Evolutionary conservation across 805 yeast genomes (phyloP), one percentile per base, ranked within the genome.

Genomic region (Tetrapisispora taiwanensis): DNA sequence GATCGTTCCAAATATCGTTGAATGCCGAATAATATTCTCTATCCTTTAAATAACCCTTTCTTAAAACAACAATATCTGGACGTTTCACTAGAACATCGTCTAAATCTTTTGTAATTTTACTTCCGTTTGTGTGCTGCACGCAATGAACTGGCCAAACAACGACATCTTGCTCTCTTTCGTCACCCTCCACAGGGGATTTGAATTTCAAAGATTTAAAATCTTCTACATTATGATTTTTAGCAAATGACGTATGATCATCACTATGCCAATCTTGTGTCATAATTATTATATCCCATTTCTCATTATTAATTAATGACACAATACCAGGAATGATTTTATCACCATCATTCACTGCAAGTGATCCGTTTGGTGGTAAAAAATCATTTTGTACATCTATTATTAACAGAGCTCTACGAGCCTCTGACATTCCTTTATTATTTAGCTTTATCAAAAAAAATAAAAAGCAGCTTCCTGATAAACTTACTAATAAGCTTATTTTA

Each of bases 211-310:
- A 56, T 0, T 78, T 65, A 56, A 69, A 88, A 2, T 88, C 84
- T 61, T 54, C 56, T 33, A 49, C 40, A 10, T 44, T 58, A 55
- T 87, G 88, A 39, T 72, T 74, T 0, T 81, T 71, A 0, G 97
- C 95, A 70, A 89, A 89, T 7, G 95, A 87, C 0, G 74, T 70
- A 59, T 89, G 97, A 53, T 75, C 70, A 12, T 49, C 33, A 0
- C 96, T 94, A 60, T 89, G 97, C 92, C 95, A 86, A 58, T 89
- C 97, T 57, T 81, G 78, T 2, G 95, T 81, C 32, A 85, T 80
- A 0, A 84, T 74, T 1, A 86, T 68, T 7, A 78, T 64, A 36
- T 70, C 68, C 90, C 92, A 88, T 4, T 70, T 58, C 43, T 65
- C 70, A 32, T 20, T 59, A 49, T 0, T 59, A 56, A 26, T 52